Evolutionary conservation across 2,329 filamentous ascomycete species (phyloP).

Genomic region (Claviceps africana): DNA sequence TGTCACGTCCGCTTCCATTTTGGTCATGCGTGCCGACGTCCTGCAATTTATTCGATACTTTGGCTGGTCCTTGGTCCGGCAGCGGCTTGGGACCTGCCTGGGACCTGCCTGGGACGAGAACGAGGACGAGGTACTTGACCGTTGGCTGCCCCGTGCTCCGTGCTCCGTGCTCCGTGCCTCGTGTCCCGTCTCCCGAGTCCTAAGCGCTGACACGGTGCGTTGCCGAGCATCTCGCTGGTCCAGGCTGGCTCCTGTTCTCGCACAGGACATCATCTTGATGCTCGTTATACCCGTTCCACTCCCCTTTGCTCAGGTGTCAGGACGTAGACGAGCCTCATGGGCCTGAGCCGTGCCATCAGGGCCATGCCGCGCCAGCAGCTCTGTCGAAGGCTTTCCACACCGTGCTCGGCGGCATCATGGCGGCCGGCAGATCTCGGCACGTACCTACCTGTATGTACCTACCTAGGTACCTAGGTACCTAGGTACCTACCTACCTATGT

Average conservation of each 20-base stretch:
- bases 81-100: too few relatives aligned
- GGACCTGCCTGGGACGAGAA: too few relatives aligned
- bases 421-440: too few relatives aligned
- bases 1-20: neutral
- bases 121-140: neutral
- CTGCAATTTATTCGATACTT: neutral
- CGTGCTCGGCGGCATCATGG: too few relatives aligned
- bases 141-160: neutral
- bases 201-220: too few relatives aligned
- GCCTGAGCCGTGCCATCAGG: neutral
- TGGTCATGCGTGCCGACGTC: neutral
- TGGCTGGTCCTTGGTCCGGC: neutral
- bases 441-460: too few relatives aligned
- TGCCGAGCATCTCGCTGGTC: too few relatives aligned
- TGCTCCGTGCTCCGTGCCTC: too few relatives aligned
- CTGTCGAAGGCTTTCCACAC: neutral
- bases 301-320: neutral
- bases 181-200: too few relatives aligned
- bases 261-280: neutral
- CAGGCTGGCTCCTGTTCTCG: neutral
- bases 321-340: neutral
- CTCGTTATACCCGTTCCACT: neutral
- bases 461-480: too few relatives aligned
- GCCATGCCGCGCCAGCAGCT: neutral
- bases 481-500: too few relatives aligned